Percentiles rank a stretch among this genome's conserved stretches.
Conservation (phyloP, 345 rosid genomes). For the Capsella bursapastoris region DNA sequence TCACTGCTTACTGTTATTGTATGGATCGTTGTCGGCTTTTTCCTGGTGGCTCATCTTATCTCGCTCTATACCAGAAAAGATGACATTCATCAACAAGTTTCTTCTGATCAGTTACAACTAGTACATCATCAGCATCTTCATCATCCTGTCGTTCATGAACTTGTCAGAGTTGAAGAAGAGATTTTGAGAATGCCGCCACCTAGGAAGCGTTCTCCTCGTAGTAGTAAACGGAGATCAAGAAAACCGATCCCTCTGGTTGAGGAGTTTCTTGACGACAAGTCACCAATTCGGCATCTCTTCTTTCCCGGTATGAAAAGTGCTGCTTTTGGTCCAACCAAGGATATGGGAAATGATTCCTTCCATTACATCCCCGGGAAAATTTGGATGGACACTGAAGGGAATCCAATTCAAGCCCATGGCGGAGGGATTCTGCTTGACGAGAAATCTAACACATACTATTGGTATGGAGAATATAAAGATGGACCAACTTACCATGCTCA, state of each 20-base stretch:
- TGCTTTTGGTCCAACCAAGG: conserved; percentile 59
- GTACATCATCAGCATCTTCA: conserved; percentile 35
- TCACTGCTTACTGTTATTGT: conserved; percentile 55
- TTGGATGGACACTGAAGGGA: conserved; percentile 93
- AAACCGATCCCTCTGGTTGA: conserved; percentile 65
- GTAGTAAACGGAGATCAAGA: conserved; percentile 81
- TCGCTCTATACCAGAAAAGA: conserved; percentile 51
- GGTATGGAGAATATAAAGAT: conserved; percentile 97
- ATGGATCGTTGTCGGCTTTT: conserved; percentile 78
- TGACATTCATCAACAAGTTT: conserved; percentile 40
- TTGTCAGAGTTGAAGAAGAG: conserved; percentile 81
- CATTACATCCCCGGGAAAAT: conserved; percentile 72
- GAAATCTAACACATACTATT: conserved; percentile 64
- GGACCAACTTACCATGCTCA: conserved; percentile 87
- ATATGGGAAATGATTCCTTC: conserved; percentile 56
- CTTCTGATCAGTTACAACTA: conserved; percentile 27
- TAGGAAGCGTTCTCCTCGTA: conserved; percentile 79
- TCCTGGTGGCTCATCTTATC: conserved; percentile 65
- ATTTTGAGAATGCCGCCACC: conserved; percentile 77
- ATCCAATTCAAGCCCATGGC: conserved; percentile 96
- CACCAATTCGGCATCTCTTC: conserved; percentile 74
- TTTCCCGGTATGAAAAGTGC: conserved; percentile 74
- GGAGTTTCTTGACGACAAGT: conserved; percentile 96
- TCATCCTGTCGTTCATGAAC: conserved; percentile 58
- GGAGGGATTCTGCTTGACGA: conserved; percentile 78